Evolutionary conservation across 805 yeast genomes (phyloP), one percentile per base, ranked within the genome.

Genomic region (Debaryomyces hansenii): DNA sequence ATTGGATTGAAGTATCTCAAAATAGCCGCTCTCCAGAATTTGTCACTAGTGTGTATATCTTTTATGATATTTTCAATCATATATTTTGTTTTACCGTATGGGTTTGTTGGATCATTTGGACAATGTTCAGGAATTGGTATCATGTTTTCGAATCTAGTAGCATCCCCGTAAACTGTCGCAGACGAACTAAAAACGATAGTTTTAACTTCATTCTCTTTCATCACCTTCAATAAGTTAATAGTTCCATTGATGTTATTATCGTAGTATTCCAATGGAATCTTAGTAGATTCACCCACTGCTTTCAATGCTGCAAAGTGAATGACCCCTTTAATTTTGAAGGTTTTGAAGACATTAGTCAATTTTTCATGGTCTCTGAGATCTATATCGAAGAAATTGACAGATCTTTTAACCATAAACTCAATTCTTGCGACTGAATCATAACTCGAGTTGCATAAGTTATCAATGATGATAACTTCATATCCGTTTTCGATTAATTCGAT

Each of bases 151-250:
- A 84, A 85, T 38, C 89, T 71, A 8, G 88, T 82, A 27, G 84
- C 91, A 60, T 85, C 92, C 11, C 94, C 95, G 57, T 88, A 87
- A 4, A 87, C 92, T 10, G 94, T 87, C 9, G 94, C 94, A 24
- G 89, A 82, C 2, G 91, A 84, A 33, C 87, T 80, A 64, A 87
- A 87, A 12, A 87, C 90, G 45, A 88, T 63, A 12, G 75, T 74
- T 37, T 70, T 67, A 38, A 83, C 81, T 36, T 66, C 56, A 56
- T 67, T 60, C 35, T 67, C 64, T 29, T 67, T 63, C 81, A 85
- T 78, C 8, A 73, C 77, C 46, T 74, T 72, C 48, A 87, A 61
- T 48, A 88, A 68, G 44, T 69, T 76, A 49, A 85, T 62, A 16
- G 91, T 79, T 29, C 92, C 91, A 14, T 67, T 58, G 36, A 87